Percentiles rank a stretch among this genome's conserved stretches.
Evolutionary conservation across 2,329 filamentous ascomycete species (phyloP).

Genomic region (Fusarium abutilonis): DNA sequence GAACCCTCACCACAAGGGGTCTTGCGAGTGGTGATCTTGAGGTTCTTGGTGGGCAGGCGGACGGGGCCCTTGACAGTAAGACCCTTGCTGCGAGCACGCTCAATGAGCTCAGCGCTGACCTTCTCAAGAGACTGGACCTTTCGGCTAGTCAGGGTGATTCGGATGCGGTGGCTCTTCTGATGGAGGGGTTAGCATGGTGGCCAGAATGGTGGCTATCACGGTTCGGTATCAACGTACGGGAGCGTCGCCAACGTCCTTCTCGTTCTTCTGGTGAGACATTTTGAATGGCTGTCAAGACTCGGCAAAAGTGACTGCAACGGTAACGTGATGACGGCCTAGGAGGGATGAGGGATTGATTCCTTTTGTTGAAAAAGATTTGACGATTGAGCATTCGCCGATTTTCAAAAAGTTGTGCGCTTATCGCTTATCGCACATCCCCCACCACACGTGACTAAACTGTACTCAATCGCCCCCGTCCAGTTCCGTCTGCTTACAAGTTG

Average conservation of each 20-base stretch:
- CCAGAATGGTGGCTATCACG: slow-evolving; percentile 1
- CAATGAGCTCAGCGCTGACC: slow-evolving; percentile 97
- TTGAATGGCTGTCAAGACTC: slow-evolving; percentile 80
- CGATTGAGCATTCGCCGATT: slow-evolving; percentile 32
- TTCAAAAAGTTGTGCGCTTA: slow-evolving; percentile 39
- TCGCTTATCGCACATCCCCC: slow-evolving; percentile 17
- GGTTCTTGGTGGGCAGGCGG: slow-evolving; percentile 95
- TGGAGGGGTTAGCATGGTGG: slow-evolving; percentile 27
- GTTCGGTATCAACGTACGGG: slow-evolving; percentile 66
- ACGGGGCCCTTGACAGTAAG: slow-evolving; percentile 98
- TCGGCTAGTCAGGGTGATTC: slow-evolving; percentile 95
- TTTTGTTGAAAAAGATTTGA: slow-evolving; percentile 33
- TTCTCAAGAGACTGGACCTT: slow-evolving; percentile 97
- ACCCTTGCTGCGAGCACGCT: slow-evolving; percentile 98
- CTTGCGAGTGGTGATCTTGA: slow-evolving; percentile 98
- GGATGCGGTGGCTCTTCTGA: slow-evolving; percentile 95
- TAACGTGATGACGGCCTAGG: slow-evolving; percentile 78
- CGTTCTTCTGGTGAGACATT: slow-evolving; percentile 95
- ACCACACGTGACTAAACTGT: slow-evolving; percentile 16
- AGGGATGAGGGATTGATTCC: slow-evolving; percentile 34
- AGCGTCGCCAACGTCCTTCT: slow-evolving; percentile 92
- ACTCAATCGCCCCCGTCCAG: too few relatives aligned
- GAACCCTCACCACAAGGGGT: slow-evolving; percentile 99
- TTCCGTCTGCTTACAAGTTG: too few relatives aligned
- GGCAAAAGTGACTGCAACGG: slow-evolving; percentile 68